Percentiles rank a stretch among this genome's conserved stretches.
Conservation (phyloP, 495 filamentous ascomycete species). For the Trichoderma erinaceum region DNA sequence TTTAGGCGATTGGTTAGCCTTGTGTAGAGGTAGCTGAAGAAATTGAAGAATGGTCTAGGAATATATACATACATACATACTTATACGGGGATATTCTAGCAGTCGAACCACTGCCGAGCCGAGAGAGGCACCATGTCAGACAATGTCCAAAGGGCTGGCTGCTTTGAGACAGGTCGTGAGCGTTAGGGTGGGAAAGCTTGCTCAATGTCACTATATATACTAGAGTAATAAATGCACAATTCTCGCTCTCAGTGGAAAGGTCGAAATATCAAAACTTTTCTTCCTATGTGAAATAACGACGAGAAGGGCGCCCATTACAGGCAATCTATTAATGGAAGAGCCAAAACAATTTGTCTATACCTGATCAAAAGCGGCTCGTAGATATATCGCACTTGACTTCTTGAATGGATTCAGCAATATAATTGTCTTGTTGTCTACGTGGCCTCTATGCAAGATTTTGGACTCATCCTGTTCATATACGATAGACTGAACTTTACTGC, state of each 20-base stretch:
- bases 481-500: neutral
- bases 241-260: neutral
- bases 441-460: neutral
- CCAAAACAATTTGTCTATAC: too few species aligned
- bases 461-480: neutral
- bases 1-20: constrained; percentile 12
- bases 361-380: too few species aligned
- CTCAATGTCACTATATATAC: neutral
- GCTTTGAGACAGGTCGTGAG: neutral
- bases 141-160: neutral
- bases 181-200: too few species aligned
- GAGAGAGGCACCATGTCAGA: neutral
- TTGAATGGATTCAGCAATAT: too few species aligned
- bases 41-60: constrained; percentile 9
- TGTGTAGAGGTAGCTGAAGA: constrained; percentile 7
- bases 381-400: too few species aligned
- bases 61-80: neutral
- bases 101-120: neutral
- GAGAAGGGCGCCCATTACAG: too few species aligned
- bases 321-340: too few species aligned
- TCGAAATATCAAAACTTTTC: neutral
- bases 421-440: neutral
- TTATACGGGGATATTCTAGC: neutral
- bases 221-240: neutral
- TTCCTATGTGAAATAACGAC: too few species aligned